Evolutionary conservation across 176 grass and related monocot species (phyloP).

Genomic region (Rhynchospora breviuscula): DNA sequence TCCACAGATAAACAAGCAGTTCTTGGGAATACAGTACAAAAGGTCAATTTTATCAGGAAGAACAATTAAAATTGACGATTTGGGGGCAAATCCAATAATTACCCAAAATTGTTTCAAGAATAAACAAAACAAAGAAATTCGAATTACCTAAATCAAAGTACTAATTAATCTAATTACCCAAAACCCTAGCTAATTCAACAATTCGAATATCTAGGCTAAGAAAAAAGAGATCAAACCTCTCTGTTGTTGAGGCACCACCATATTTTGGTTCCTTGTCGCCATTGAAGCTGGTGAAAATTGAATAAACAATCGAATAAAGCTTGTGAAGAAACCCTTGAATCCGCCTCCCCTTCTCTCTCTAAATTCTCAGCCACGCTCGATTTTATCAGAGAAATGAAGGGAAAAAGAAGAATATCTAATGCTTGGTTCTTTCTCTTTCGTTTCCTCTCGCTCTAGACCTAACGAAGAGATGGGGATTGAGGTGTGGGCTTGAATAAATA

Average conservation of each 20-base stretch:
- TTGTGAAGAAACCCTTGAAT: slow-evolving; percentile 36
- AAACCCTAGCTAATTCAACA: slow-evolving; percentile 4
- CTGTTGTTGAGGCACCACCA: slow-evolving; percentile 34
- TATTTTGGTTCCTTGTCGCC: slow-evolving; percentile 49
- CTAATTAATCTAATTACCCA: background rate
- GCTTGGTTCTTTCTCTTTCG: background rate
- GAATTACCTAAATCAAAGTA: background rate
- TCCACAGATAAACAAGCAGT: background rate
- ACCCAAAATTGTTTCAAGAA: too few relatives aligned
- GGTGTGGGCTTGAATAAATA: slow-evolving; percentile 3
- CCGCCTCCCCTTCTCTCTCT: slow-evolving; percentile 45
- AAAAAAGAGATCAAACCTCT: slow-evolving; percentile 16
- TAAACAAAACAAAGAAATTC: too few relatives aligned
- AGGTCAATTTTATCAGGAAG: background rate
- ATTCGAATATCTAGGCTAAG: background rate
- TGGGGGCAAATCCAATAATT: background rate
- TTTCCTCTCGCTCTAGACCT: background rate
- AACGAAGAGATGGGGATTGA: background rate
- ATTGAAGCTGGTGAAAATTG: slow-evolving; percentile 54
- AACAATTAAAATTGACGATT: background rate
- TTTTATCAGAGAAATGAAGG: slow-evolving; percentile 20
- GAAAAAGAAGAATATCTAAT: slow-evolving; percentile 5
- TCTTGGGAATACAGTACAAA: background rate
- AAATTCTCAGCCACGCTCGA: slow-evolving; percentile 43
- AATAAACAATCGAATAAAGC: slow-evolving; percentile 57